Percentiles rank a stretch among this genome's conserved stretches.
These are phyloP conservation scores for Fusarium globosum DNA, from an alignment of 2,329 filamentous ascomycete genomes.

Conservation along the genomic window DNA sequence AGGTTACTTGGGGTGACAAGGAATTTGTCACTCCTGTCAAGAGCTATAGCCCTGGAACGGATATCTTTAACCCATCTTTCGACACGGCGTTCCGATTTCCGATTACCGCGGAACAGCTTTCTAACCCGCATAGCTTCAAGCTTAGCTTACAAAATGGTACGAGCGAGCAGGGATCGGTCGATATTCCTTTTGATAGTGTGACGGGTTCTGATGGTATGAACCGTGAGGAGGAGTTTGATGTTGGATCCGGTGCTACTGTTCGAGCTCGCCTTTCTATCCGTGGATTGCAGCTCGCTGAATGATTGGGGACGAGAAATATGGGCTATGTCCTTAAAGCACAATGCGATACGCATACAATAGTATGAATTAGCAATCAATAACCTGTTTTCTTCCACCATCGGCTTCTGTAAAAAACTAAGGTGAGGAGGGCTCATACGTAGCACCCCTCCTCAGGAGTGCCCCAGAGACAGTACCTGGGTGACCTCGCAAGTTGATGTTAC, in stretches of 20 bases:
- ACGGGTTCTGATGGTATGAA: constrained; percentile 23
- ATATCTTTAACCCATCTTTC: constrained; percentile 44
- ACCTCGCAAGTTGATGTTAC: no score
- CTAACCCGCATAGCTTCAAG: constrained; percentile 27
- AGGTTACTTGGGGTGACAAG: constrained; percentile 41
- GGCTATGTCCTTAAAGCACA: neutral
- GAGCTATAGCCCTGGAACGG: constrained; percentile 38
- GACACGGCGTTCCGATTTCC: constrained; percentile 41
- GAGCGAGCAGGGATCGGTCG: constrained; percentile 22
- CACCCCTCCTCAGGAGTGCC: no score
- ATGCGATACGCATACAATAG: neutral
- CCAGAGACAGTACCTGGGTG: no score
- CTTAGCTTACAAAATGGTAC: constrained; percentile 35
- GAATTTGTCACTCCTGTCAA: constrained; percentile 39
- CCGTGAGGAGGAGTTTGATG: constrained; percentile 31
- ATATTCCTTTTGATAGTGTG: constrained; percentile 31
- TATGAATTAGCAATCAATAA: constrained; percentile 21
- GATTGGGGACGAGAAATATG: fast-evolving
- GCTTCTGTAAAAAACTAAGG: no score
- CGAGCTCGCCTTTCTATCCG: constrained; percentile 36
- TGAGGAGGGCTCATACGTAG: no score
- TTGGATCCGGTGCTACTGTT: constrained; percentile 33
- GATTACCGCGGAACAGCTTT: constrained; percentile 32
- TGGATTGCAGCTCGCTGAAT: constrained; percentile 34
- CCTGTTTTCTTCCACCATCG: no score